A percentile compares a stretch with the other conserved stretches of the same genome.
Conservation (phyloP, 2,329 filamentous ascomycete species). For the Nannizzia gypsea region DNA sequence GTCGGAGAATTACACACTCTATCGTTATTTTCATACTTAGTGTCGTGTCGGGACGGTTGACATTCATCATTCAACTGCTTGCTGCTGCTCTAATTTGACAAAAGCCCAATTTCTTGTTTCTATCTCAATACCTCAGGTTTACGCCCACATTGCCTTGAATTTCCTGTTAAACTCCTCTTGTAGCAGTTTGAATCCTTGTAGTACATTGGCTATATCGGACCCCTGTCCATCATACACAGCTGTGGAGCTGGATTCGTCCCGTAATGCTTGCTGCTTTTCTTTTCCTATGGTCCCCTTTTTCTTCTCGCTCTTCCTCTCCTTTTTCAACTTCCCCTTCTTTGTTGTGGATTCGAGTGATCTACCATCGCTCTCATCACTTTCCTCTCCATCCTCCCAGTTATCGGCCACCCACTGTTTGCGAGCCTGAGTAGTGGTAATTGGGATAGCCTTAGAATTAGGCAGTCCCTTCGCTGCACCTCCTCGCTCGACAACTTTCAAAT, state of each 20-base stretch:
- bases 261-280: background rate
- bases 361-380: slow-evolving; percentile 11
- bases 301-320: background rate
- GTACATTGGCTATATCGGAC: slow-evolving; percentile 17
- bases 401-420: slow-evolving; percentile 14
- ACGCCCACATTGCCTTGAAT: slow-evolving; percentile 19
- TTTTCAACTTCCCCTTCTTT: background rate
- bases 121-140: background rate
- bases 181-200: slow-evolving; percentile 22
- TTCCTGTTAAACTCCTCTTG: slow-evolving; percentile 25
- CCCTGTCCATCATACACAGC: slow-evolving; percentile 10
- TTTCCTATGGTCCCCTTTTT: background rate
- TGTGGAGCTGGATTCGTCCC: background rate
- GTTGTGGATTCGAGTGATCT: slow-evolving; percentile 1
- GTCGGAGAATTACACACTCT: too few species aligned
- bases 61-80: too few species aligned
- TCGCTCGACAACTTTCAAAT: background rate
- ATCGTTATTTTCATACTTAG: too few species aligned
- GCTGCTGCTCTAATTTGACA: too few species aligned
- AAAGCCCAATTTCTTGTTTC: too few species aligned
- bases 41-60: too few species aligned
- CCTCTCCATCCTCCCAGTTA: slow-evolving; percentile 19
- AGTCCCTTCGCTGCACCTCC: background rate
- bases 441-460: background rate
- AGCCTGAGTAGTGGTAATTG: background rate